Percentiles rank a stretch among this genome's conserved stretches.
Evolutionary conservation across 257 asterid species (phyloP).

Genomic region (Scutellaria baicalensis): DNA sequence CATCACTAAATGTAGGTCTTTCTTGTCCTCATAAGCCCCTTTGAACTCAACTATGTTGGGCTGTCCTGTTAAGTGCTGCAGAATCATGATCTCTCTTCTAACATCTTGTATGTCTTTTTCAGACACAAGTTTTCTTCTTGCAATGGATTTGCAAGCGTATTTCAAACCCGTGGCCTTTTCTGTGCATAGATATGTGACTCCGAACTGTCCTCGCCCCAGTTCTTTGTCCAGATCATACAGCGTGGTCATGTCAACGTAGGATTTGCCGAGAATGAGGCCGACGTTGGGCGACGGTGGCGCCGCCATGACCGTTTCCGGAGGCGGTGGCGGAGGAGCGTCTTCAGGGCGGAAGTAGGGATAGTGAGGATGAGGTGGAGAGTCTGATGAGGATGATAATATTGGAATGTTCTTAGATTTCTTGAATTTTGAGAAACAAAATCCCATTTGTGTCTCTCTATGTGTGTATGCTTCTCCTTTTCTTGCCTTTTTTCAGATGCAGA

Average conservation of each 20-base stretch:
- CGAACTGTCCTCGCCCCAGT: constrained; percentile 66
- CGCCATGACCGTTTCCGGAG: background rate
- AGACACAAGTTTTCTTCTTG: constrained; percentile 27
- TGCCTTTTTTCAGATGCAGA: no score
- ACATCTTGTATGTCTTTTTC: constrained; percentile 38
- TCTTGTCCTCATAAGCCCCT: constrained; percentile 55
- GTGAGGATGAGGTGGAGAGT: constrained; percentile 21
- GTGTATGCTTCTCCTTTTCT: no score
- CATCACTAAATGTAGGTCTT: constrained; percentile 45
- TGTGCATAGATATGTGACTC: constrained; percentile 53
- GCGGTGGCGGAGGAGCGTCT: constrained; percentile 1
- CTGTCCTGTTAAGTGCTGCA: constrained; percentile 53
- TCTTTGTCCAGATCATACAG: constrained; percentile 38
- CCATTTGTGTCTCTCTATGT: constrained; percentile 27
- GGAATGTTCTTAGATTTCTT: constrained; percentile 41
- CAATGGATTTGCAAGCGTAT: constrained; percentile 59
- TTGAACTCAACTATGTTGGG: constrained; percentile 61
- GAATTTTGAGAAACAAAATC: constrained; percentile 47
- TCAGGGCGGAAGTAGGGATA: constrained; percentile 1
- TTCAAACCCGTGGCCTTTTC: constrained; percentile 29
- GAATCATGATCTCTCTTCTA: constrained; percentile 42
- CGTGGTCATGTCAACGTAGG: constrained; percentile 32
- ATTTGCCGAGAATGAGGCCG: constrained; percentile 35
- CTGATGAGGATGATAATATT: constrained; percentile 42
- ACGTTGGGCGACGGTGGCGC: constrained; percentile 9